Conservation (phyloP, 2,329 filamentous ascomycete species). For the Colletotrichum godetiae region DNA sequence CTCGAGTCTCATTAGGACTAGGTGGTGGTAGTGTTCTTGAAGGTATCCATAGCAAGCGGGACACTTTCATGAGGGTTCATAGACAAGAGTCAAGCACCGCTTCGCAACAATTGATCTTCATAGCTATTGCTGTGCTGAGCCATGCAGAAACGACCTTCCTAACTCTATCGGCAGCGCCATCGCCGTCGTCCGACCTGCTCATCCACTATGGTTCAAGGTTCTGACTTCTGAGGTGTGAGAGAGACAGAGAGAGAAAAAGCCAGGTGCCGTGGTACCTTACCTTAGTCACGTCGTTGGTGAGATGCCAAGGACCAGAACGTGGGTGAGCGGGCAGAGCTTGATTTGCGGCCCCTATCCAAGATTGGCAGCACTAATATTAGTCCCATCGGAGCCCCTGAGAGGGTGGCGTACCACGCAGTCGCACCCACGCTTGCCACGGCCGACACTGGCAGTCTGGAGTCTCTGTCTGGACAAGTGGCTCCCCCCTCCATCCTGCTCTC, state of each 20-base stretch:
- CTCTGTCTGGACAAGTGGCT: conserved; percentile 6
- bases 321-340: conserved; percentile 32
- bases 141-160: background rate
- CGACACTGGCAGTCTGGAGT: background rate
- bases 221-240: background rate
- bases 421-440: background rate
- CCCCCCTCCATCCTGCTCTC: background rate
- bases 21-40: background rate
- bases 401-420: conserved; percentile 17
- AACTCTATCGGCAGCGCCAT: background rate
- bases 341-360: conserved; percentile 34
- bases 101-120: background rate
- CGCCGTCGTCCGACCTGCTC: background rate
- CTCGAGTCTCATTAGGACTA: background rate
- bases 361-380: conserved; percentile 35
- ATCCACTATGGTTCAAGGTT: background rate
- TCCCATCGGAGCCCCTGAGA: conserved; percentile 37
- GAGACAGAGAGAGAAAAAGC: too few species aligned
- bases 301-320: conserved; percentile 34
- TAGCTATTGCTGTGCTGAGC: background rate
- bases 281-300: conserved; percentile 19
- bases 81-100: background rate
- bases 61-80: background rate
- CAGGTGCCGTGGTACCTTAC: background rate
- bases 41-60: background rate